phyloP scores from a whole-genome alignment of 257 asterid species.

The Plantago major region DNA sequence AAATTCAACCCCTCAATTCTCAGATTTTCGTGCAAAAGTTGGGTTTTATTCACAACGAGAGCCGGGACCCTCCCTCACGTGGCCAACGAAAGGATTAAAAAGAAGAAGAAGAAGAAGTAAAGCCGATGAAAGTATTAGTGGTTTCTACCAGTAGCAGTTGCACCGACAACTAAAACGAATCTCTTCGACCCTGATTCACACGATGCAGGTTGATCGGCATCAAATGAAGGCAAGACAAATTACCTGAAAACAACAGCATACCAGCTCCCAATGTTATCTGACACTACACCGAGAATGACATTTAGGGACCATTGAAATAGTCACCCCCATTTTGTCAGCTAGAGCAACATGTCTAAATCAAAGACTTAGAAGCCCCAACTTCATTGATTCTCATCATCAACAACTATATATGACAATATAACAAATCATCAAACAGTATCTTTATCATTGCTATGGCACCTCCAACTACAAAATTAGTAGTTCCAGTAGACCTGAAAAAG shows the following conservation, averaged over 20 bases:
- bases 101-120: too few relatives aligned
- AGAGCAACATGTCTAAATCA: conserved; percentile 24
- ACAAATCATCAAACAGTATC: not conserved
- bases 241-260: conserved; percentile 15
- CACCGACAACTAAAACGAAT: too few relatives aligned
- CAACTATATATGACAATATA: not conserved
- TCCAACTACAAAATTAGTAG: conserved; percentile 51
- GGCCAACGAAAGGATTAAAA: too few relatives aligned
- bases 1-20: too few relatives aligned
- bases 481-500: conserved; percentile 61
- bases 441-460: conserved; percentile 42
- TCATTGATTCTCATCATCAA: not conserved
- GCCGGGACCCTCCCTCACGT: too few relatives aligned
- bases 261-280: conserved; percentile 12
- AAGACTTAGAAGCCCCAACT: not conserved
- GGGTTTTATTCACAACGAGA: too few relatives aligned
- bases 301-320: conserved; percentile 33
- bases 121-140: too few relatives aligned
- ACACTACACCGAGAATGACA: conserved; percentile 22
- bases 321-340: conserved; percentile 29
- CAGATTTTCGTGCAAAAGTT: too few relatives aligned
- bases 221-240: too few relatives aligned
- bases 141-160: too few relatives aligned
- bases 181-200: too few relatives aligned
- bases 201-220: too few relatives aligned